These are phyloP conservation scores for Trichoderma oligosporum DNA, from an alignment of 2,329 filamentous ascomycete species.

Conservation along the genomic window DNA sequence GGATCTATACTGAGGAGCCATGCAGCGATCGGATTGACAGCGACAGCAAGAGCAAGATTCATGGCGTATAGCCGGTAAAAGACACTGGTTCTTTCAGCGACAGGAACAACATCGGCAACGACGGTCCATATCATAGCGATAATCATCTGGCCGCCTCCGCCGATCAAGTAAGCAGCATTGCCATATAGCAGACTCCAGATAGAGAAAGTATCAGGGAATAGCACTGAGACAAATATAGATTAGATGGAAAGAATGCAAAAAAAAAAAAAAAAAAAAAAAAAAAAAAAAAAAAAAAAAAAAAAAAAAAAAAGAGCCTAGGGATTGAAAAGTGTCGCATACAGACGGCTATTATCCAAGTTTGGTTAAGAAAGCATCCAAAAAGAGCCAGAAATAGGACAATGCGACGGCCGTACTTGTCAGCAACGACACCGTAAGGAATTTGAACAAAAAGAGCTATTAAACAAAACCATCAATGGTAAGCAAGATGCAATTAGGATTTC, in stretches of 20 bases:
- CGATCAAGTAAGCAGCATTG: slow-evolving; percentile 37
- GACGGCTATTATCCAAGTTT: slow-evolving; percentile 31
- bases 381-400: slow-evolving; percentile 39
- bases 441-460: slow-evolving; percentile 38
- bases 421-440: slow-evolving; percentile 46
- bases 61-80: slow-evolving; percentile 41
- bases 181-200: slow-evolving; percentile 39
- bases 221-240: slow-evolving; percentile 27
- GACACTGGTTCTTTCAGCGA: slow-evolving; percentile 36
- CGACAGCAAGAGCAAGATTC: slow-evolving; percentile 37
- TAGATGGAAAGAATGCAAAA: background rate
- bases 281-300: no score
- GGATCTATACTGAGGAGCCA: slow-evolving; percentile 37
- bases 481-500: background rate
- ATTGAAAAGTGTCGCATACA: slow-evolving; percentile 25
- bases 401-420: slow-evolving; percentile 45
- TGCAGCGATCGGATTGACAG: slow-evolving; percentile 40
- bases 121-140: slow-evolving; percentile 45
- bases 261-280: background rate
- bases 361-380: slow-evolving; percentile 31
- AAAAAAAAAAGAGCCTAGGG: slow-evolving; percentile 22
- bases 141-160: slow-evolving; percentile 39
- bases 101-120: slow-evolving; percentile 42
- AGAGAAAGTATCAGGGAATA: slow-evolving; percentile 37
- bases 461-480: background rate